Conservation (phyloP, 1,284 basidiomycete genomes). For the Phaffia rhodozyma region DNA sequence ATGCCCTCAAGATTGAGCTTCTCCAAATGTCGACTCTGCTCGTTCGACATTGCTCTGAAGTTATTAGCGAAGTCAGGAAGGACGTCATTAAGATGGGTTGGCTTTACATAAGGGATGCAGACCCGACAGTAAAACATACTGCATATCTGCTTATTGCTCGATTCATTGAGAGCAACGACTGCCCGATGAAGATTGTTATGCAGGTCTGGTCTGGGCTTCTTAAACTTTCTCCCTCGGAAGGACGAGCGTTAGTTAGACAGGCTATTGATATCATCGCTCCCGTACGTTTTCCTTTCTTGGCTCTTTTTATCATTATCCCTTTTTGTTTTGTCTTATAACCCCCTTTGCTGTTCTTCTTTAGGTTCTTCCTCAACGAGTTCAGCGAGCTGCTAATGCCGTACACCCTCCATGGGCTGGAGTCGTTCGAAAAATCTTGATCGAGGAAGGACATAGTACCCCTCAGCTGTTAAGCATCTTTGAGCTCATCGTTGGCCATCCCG, state of each 20-base stretch:
- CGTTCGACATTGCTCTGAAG: slow-evolving; percentile 66
- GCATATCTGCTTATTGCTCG: slow-evolving; percentile 87
- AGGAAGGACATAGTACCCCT: slow-evolving; percentile 71
- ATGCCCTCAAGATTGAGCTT: slow-evolving; percentile 79
- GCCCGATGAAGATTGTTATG: slow-evolving; percentile 84
- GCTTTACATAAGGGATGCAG: slow-evolving; percentile 71
- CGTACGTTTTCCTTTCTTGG: slow-evolving; percentile 24
- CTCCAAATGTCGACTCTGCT: slow-evolving; percentile 82
- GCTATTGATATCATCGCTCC: slow-evolving; percentile 87
- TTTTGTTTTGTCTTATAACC: background rate
- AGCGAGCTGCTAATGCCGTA: slow-evolving; percentile 43
- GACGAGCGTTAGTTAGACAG: slow-evolving; percentile 61
- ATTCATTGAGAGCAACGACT: slow-evolving; percentile 84
- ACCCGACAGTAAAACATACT: slow-evolving; percentile 86
- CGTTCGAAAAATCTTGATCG: slow-evolving; percentile 73
- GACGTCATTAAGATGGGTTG: slow-evolving; percentile 94
- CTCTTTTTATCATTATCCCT: background rate
- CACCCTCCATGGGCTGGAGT: slow-evolving; percentile 82
- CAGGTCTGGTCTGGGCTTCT: slow-evolving; percentile 92
- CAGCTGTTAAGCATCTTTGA: slow-evolving; percentile 85
- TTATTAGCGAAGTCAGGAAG: slow-evolving; percentile 72
- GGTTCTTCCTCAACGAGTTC: slow-evolving; percentile 50
- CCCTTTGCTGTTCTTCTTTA: background rate
- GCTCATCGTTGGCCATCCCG: slow-evolving; percentile 79
- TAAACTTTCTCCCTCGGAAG: slow-evolving; percentile 66